A percentile compares a stretch with the other conserved stretches of the same genome.
These are phyloP conservation scores for Aspergillus conjunctus DNA, from an alignment of 495 filamentous ascomycete species.

Conservation along the genomic window DNA sequence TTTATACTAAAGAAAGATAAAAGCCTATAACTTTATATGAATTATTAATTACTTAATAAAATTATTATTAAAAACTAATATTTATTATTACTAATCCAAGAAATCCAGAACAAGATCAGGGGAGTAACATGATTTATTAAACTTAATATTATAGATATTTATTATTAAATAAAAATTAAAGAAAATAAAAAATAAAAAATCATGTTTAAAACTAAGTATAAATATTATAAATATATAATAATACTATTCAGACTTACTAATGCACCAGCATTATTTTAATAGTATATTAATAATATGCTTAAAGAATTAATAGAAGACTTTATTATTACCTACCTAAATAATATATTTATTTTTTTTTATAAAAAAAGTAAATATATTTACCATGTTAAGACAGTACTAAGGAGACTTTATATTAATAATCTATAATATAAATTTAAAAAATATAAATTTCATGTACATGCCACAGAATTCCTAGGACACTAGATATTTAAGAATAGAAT, in stretches of 20 bases:
- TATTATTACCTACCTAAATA: too few species aligned
- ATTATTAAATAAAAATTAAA: background rate
- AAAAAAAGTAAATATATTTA: too few species aligned
- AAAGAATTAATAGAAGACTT: background rate
- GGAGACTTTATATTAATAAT: background rate
- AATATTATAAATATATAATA: background rate
- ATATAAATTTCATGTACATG: background rate
- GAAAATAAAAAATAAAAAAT: background rate
- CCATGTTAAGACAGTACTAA: background rate
- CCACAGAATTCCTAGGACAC: background rate
- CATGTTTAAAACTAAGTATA: background rate
- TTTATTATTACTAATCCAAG: background rate
- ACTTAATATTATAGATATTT: too few species aligned
- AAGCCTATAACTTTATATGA: background rate
- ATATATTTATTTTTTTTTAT: too few species aligned
- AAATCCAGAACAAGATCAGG: background rate
- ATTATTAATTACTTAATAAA: background rate
- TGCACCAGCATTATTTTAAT: background rate
- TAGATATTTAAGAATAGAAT: background rate
- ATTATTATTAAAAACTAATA: background rate
- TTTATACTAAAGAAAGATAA: background rate
- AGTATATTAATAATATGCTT: background rate
- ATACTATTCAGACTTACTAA: background rate
- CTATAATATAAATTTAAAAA: background rate
- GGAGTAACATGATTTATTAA: background rate